Conservation (phyloP, 306 rosid species). For the Malus orientalis region DNA sequence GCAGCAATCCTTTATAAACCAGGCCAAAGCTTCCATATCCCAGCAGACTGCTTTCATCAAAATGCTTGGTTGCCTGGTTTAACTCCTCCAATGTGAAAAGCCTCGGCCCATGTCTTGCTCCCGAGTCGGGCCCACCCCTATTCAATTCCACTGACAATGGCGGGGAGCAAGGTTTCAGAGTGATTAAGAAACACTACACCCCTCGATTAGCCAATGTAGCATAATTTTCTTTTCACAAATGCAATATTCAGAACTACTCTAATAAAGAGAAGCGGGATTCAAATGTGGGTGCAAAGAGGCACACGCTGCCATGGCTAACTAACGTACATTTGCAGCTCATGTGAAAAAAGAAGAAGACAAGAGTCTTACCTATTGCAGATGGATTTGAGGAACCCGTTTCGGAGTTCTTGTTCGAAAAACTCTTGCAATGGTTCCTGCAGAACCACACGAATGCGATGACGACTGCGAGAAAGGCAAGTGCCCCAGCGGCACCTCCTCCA, state of each 20-base stretch:
- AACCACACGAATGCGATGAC: conserved; percentile 30
- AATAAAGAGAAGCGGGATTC: background rate
- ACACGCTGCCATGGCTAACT: background rate
- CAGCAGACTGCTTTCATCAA: conserved; percentile 30
- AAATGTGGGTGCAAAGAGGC: background rate
- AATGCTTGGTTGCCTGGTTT: conserved; percentile 35
- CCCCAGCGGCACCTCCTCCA: conserved; percentile 26
- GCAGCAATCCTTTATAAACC: conserved; percentile 36
- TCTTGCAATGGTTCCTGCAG: conserved; percentile 20
- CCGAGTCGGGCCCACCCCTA: conserved; percentile 25
- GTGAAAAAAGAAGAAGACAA: background rate
- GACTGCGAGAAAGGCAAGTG: conserved; percentile 16
- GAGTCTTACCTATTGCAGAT: conserved; percentile 29
- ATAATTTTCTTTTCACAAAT: background rate
- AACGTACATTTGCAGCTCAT: background rate
- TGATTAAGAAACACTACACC: background rate
- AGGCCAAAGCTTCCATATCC: conserved; percentile 47
- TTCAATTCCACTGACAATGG: conserved; percentile 26
- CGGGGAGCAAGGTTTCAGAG: background rate
- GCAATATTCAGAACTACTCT: background rate
- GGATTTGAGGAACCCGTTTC: conserved; percentile 48
- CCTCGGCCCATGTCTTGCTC: conserved; percentile 11
- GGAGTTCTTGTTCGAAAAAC: conserved; percentile 22
- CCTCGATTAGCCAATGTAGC: background rate
- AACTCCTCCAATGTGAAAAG: conserved; percentile 30